A percentile compares a stretch with the other conserved stretches of the same genome.
Evolutionary conservation across 2,329 filamentous ascomycete species (phyloP).

Genomic region (Ophiostoma ips): DNA sequence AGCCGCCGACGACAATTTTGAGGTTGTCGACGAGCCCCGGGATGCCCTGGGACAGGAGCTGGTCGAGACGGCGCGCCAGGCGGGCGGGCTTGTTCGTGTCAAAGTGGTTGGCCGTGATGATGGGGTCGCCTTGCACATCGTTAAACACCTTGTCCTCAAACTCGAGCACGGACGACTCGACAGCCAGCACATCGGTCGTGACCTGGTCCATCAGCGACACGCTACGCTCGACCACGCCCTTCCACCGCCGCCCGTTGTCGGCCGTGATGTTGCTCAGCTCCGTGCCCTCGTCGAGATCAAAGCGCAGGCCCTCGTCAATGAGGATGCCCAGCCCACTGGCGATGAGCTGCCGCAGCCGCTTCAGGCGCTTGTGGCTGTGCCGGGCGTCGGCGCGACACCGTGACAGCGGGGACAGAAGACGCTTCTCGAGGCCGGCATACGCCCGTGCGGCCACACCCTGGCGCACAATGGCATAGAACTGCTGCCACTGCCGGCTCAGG

Average conservation of each 20-base stretch:
- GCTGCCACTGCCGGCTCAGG: constrained; percentile 41
- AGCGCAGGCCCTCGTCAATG: constrained; percentile 69
- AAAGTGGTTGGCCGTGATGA: constrained; percentile 38
- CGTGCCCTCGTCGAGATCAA: constrained; percentile 35
- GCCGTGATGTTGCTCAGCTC: constrained; percentile 24
- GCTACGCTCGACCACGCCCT: constrained; percentile 63
- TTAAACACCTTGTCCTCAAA: constrained; percentile 54
- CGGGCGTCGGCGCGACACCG: constrained; percentile 61
- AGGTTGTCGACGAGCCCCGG: constrained; percentile 51
- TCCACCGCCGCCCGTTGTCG: constrained; percentile 39
- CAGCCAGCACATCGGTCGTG: constrained; percentile 52
- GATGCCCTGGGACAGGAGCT: constrained; percentile 54
- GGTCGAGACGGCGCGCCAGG: constrained; percentile 52
- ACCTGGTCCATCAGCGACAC: constrained; percentile 80
- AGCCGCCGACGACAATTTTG: constrained; percentile 38
- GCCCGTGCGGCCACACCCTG: constrained; percentile 62
- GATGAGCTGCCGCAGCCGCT: constrained; percentile 61
- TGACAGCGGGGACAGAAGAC: constrained; percentile 66
- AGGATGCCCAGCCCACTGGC: constrained; percentile 78
- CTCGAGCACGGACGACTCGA: constrained; percentile 47
- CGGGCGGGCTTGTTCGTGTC: constrained; percentile 40
- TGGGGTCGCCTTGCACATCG: constrained; percentile 46
- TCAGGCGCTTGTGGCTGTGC: constrained; percentile 57
- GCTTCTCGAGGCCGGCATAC: constrained; percentile 54
- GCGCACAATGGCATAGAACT: constrained; percentile 70